These are phyloP conservation scores for Earliella scabrosa DNA, from an alignment of 1,284 basidiomycete species.

Conservation along the genomic window DNA sequence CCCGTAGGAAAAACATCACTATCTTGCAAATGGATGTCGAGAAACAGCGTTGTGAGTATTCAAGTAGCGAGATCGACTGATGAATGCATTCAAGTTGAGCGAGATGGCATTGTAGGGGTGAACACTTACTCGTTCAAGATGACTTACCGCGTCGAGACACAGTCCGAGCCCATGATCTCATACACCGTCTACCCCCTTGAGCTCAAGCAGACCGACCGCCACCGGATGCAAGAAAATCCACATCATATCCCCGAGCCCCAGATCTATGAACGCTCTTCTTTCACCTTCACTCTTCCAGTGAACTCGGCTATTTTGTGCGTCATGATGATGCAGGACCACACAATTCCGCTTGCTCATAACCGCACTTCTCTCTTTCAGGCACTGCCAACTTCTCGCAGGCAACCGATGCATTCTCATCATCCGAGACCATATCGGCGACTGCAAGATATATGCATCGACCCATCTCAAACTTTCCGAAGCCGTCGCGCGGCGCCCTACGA, in stretches of 20 bases:
- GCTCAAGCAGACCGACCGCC: constrained; percentile 45
- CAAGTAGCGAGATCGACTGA: background rate
- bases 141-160: constrained; percentile 4
- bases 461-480: constrained; percentile 27
- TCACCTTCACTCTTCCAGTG: constrained; percentile 40
- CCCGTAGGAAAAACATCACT: constrained; percentile 7
- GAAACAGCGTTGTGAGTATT: background rate
- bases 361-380: too few relatives aligned
- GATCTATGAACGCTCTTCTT: constrained; percentile 20
- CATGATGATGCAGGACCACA: too few relatives aligned
- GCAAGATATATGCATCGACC: constrained; percentile 45
- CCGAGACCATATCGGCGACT: constrained; percentile 36
- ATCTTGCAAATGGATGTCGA: background rate
- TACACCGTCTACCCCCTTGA: constrained; percentile 44
- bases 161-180: constrained; percentile 30
- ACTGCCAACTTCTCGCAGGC: constrained; percentile 40
- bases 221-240: constrained; percentile 44
- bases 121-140: background rate
- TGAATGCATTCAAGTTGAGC: too few relatives aligned
- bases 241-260: constrained; percentile 42
- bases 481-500: constrained; percentile 21
- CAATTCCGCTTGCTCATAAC: too few relatives aligned
- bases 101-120: too few relatives aligned
- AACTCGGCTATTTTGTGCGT: constrained; percentile 42
- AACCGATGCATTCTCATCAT: constrained; percentile 47